These are phyloP conservation scores for Mycena crocata DNA, from an alignment of 768 basidiomycete genomes.

Conservation along the genomic window DNA sequence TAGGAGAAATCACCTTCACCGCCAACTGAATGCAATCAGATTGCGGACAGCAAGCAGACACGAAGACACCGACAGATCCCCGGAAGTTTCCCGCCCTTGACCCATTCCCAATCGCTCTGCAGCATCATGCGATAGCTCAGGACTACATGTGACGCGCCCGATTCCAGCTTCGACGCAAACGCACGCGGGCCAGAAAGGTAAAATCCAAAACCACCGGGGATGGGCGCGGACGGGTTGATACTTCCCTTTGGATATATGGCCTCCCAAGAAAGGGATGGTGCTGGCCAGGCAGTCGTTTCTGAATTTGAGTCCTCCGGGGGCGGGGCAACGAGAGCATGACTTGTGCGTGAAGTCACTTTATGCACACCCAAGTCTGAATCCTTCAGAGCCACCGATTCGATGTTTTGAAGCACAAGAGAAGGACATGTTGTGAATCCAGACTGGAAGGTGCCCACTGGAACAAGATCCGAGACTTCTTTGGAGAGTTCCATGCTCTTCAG, in stretches of 20 bases:
- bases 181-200: constrained; percentile 67
- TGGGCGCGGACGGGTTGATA: constrained; percentile 63
- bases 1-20: constrained; percentile 69
- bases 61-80: constrained; percentile 66
- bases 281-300: constrained; percentile 39
- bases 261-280: constrained; percentile 65
- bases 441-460: constrained; percentile 45
- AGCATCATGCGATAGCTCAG: constrained; percentile 78
- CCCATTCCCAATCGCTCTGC: constrained; percentile 70
- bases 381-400: constrained; percentile 46
- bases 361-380: constrained; percentile 64
- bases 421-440: constrained; percentile 58
- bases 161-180: constrained; percentile 51
- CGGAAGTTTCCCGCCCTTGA: constrained; percentile 82
- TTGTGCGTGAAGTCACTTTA: constrained; percentile 53
- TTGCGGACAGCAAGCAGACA: background rate
- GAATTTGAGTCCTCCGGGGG: background rate
- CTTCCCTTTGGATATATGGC: constrained; percentile 71
- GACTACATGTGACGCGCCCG: constrained; percentile 63
- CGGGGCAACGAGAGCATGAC: constrained; percentile 25
- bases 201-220: constrained; percentile 77
- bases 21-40: constrained; percentile 53
- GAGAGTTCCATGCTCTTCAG: background rate
- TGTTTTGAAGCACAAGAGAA: constrained; percentile 34
- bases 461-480: constrained; percentile 18